These are phyloP conservation scores for Zygoascus biomembranicola DNA, from an alignment of 805 yeast species.

Conservation along the genomic window DNA sequence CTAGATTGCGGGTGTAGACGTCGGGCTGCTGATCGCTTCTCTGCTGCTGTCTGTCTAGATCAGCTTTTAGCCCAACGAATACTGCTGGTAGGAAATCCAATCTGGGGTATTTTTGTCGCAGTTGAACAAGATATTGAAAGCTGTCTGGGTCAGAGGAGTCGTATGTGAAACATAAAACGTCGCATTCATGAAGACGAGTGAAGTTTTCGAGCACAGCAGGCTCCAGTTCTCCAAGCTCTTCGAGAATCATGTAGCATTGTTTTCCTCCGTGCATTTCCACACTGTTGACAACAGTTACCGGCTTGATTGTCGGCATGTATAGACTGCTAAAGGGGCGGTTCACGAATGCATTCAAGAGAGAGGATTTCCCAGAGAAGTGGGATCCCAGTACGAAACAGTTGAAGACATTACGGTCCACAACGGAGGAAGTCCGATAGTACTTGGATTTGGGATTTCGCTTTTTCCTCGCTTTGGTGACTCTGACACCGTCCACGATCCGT, in stretches of 20 bases:
- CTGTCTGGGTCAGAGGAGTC: slow-evolving; percentile 96
- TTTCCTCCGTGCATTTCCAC: slow-evolving; percentile 92
- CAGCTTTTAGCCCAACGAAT: slow-evolving; percentile 91
- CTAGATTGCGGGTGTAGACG: slow-evolving; percentile 58
- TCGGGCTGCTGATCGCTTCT: slow-evolving; percentile 83
- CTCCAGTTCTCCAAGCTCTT: slow-evolving; percentile 83
- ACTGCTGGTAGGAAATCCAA: slow-evolving; percentile 68
- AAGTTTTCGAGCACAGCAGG: slow-evolving; percentile 71
- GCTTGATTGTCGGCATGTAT: slow-evolving; percentile 75
- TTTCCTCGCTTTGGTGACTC: slow-evolving; percentile 75
- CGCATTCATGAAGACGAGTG: slow-evolving; percentile 70
- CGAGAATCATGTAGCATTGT: slow-evolving; percentile 84
- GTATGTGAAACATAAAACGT: slow-evolving; percentile 80
- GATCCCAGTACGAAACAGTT: slow-evolving; percentile 85
- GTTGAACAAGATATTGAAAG: slow-evolving; percentile 68
- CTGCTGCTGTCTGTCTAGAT: slow-evolving; percentile 91
- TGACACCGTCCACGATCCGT: slow-evolving; percentile 45
- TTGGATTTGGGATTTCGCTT: slow-evolving; percentile 59
- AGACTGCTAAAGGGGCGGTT: slow-evolving; percentile 61
- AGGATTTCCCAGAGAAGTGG: slow-evolving; percentile 78
- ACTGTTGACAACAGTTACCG: slow-evolving; percentile 79
- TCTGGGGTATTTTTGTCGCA: slow-evolving; percentile 51
- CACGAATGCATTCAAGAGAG: slow-evolving; percentile 73
- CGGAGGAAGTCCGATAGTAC: slow-evolving; percentile 41
- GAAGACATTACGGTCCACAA: slow-evolving; percentile 77